phyloP scores from a whole-genome alignment of 768 basidiomycete genomes.

The Lactarius akahatsu region DNA sequence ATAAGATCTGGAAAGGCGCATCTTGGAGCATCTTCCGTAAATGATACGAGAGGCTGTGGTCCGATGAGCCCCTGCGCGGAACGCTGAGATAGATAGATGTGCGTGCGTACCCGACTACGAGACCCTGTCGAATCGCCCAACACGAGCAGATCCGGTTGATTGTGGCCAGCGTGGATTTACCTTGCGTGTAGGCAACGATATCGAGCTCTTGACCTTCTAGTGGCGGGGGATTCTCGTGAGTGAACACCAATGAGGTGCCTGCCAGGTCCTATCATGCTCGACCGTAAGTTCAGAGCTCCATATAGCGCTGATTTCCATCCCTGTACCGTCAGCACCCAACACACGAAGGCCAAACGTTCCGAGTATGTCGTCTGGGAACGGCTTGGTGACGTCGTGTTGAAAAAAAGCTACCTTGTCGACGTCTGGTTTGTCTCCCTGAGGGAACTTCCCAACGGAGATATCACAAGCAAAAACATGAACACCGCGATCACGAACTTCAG shows the following conservation, averaged over 20 bases:
- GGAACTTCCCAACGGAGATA: constrained; percentile 6
- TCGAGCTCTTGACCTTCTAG: neutral
- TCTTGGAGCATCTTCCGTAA: neutral
- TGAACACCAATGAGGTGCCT: neutral
- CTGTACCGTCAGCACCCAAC: neutral
- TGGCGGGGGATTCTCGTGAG: neutral
- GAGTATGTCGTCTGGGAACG: constrained; percentile 9
- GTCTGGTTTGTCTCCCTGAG: neutral
- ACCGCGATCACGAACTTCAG: constrained; percentile 2
- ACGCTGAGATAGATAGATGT: too few relatives aligned
- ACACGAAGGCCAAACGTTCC: constrained; percentile 2
- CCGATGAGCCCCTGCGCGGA: neutral
- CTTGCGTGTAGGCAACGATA: neutral
- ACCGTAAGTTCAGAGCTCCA: neutral
- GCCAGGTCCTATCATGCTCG: neutral
- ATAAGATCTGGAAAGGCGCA: neutral
- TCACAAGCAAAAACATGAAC: constrained; percentile 19
- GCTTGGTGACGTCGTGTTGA: constrained; percentile 10
- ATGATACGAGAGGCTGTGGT: neutral
- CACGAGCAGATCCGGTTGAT: neutral
- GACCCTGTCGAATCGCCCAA: neutral
- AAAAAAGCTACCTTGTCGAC: neutral
- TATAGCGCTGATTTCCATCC: constrained; percentile 7
- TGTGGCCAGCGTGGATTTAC: neutral
- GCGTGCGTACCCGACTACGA: neutral